These are phyloP conservation scores for Ceriops decandra DNA, from an alignment of 345 rosid species.

Conservation along the genomic window DNA sequence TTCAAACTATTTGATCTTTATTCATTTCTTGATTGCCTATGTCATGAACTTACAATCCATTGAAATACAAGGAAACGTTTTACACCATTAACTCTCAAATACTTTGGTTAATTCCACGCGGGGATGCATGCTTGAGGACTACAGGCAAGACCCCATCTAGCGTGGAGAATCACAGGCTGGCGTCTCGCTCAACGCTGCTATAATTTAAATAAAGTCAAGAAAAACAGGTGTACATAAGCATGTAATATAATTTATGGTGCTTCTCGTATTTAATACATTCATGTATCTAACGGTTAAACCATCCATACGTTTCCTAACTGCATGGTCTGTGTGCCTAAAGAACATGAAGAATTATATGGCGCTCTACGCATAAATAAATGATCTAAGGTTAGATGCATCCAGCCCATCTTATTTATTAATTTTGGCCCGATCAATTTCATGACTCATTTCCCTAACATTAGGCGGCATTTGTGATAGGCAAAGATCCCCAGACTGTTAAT, in stretches of 20 bases:
- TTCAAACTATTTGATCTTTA: too few species aligned
- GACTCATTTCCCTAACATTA: too few species aligned
- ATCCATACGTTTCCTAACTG: conserved; percentile 2
- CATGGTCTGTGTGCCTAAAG: neutral
- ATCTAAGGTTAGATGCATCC: neutral
- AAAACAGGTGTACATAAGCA: neutral
- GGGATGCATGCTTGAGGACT: neutral
- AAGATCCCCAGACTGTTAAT: too few species aligned
- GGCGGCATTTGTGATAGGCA: too few species aligned
- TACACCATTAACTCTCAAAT: too few species aligned
- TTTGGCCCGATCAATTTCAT: too few species aligned
- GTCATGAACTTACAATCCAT: too few species aligned
- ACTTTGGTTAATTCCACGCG: neutral
- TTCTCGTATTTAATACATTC: neutral
- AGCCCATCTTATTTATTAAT: neutral
- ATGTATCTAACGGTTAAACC: conserved; percentile 7
- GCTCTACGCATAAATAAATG: neutral
- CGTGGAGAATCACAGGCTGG: conserved; percentile 12
- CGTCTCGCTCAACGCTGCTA: neutral
- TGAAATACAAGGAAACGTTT: too few species aligned
- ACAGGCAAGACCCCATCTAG: neutral
- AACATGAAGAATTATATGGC: neutral
- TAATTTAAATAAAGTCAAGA: neutral
- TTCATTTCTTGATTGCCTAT: too few species aligned
- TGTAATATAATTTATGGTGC: neutral